Evolutionary conservation across 306 rosid genomes (phyloP).

Genomic region (Citrullus mucosospermus): DNA sequence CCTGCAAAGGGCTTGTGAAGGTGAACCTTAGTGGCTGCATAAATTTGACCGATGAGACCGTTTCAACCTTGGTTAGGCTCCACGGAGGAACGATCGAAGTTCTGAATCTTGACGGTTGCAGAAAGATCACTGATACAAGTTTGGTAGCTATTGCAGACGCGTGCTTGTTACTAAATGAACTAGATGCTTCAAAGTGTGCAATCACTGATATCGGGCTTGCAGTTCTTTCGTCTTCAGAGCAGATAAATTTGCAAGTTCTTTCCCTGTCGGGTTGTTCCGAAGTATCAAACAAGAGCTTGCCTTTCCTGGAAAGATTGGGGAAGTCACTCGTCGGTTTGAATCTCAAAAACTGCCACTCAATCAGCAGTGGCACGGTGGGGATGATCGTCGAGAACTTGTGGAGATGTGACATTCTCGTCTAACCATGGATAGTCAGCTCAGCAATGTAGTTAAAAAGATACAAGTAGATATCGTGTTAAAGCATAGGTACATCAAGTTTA

Average conservation of each 20-base stretch:
- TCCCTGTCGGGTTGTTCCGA: constrained; percentile 7
- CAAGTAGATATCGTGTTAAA: background rate
- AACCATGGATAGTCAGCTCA: background rate
- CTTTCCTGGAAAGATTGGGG: constrained; percentile 10
- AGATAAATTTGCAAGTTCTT: constrained; percentile 8
- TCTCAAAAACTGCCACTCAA: constrained; percentile 7
- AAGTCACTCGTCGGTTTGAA: constrained; percentile 5
- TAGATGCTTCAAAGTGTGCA: constrained; percentile 9
- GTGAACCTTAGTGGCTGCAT: constrained; percentile 9
- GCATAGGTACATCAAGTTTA: background rate
- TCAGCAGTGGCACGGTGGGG: constrained; percentile 2
- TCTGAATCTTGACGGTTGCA: constrained; percentile 6
- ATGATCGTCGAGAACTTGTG: constrained; percentile 4
- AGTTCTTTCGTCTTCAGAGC: background rate
- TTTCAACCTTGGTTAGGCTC: constrained; percentile 5
- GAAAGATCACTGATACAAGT: constrained; percentile 5
- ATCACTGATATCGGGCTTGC: constrained; percentile 3
- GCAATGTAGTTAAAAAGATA: background rate
- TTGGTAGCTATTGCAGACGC: constrained; percentile 9
- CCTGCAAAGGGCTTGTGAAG: constrained; percentile 9
- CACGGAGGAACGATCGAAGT: constrained; percentile 1
- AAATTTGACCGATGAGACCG: constrained; percentile 1
- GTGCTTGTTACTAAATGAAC: constrained; percentile 3
- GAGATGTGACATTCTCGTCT: constrained; percentile 14
- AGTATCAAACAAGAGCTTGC: constrained; percentile 10